phyloP scores from a whole-genome alignment of 2,329 filamentous ascomycete genomes.

The Fusarium citri region DNA sequence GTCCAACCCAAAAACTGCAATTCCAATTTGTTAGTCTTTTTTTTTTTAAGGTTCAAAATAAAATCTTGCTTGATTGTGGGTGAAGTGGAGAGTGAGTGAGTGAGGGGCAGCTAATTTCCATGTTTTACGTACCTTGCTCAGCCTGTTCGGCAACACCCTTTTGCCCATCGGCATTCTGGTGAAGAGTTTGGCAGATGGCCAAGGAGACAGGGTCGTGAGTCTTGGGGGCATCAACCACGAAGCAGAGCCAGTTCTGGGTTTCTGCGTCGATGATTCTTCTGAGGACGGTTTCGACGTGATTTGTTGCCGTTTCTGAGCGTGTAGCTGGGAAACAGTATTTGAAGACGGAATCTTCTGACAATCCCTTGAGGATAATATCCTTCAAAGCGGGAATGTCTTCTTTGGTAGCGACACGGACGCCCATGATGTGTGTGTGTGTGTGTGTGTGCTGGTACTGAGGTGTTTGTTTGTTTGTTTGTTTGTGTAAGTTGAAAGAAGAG shows the following conservation, averaged over 20 bases:
- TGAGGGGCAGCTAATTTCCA: not conserved
- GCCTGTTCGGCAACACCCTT: constrained; percentile 25
- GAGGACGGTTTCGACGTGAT: constrained; percentile 25
- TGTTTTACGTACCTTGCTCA: constrained; percentile 17
- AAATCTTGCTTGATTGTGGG: not conserved
- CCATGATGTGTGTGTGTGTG: constrained; percentile 5
- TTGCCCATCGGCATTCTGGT: constrained; percentile 24
- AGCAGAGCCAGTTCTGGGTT: constrained; percentile 30
- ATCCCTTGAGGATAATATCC: constrained; percentile 33
- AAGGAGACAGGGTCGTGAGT: constrained; percentile 32
- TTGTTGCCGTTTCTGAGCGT: constrained; percentile 10
- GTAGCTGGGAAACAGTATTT: constrained; percentile 29
- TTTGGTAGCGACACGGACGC: constrained; percentile 31
- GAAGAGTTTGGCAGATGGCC: constrained; percentile 24
- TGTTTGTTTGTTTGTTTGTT: not conserved
- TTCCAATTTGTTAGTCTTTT: not conserved
- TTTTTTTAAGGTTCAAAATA: not conserved
- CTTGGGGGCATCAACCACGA: constrained; percentile 30
- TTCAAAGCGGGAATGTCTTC: constrained; percentile 32
- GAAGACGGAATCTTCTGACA: constrained; percentile 32
- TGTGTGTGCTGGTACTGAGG: no score
- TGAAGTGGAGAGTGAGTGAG: constrained; percentile 2
- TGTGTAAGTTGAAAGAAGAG: not conserved
- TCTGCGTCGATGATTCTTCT: constrained; percentile 20
- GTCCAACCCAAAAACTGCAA: constrained; percentile 17